These are phyloP conservation scores for Irpex sp. DNA, from an alignment of 1,284 basidiomycete genomes.

Conservation along the genomic window DNA sequence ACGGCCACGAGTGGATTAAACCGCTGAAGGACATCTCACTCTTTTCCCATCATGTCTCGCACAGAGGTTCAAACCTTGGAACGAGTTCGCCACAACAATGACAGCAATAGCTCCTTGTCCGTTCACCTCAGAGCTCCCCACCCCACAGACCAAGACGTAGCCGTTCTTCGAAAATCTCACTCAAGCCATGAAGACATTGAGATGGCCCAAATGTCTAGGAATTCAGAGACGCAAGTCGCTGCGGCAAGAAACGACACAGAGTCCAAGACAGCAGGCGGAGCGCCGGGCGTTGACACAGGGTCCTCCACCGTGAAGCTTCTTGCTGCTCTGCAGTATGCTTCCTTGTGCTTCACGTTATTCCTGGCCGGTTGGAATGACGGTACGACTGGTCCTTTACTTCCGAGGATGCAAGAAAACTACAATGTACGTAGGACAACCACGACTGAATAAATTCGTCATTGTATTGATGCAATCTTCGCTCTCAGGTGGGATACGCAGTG, in stretches of 20 bases:
- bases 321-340: constrained; percentile 32
- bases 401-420: constrained; percentile 52
- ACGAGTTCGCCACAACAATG: not conserved
- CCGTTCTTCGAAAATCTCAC: not conserved
- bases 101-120: not conserved
- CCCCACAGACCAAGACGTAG: not conserved
- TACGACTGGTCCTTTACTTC: constrained; percentile 54
- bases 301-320: not conserved
- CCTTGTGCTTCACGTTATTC: constrained; percentile 39
- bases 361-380: constrained; percentile 62
- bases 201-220: not conserved
- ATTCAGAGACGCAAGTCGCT: not conserved
- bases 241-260: not conserved
- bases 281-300: not conserved
- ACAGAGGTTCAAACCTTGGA: constrained; percentile 6
- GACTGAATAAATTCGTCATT: not conserved
- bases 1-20: no score
- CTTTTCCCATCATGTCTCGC: constrained; percentile 7
- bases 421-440: constrained; percentile 21
- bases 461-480: not conserved
- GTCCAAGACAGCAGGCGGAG: not conserved
- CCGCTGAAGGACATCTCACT: not conserved
- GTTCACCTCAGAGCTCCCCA: not conserved
- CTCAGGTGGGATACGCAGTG: constrained; percentile 37
- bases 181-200: not conserved